Base-by-base conservation (phyloP, 768 basidiomycete species). In the Boletus rubropictus region DNA sequence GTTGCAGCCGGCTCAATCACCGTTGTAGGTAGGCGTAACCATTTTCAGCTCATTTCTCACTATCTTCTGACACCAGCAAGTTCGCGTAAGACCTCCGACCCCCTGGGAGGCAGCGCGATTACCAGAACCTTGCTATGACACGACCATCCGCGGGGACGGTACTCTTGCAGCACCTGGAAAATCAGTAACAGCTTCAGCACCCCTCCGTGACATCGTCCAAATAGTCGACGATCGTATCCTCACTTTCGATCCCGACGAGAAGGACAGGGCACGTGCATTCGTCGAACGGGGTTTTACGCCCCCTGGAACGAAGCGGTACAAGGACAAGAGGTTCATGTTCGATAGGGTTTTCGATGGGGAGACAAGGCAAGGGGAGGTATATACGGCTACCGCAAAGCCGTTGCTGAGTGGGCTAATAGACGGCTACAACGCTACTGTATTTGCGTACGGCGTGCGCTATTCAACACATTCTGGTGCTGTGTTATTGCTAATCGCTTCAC, bases 251-350 rank as follows among this genome's bases (percentile, higher is more conserved):
- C 93, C 94, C 29, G 86, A 90, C 50, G 92, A 96, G 69, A 84
- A 84, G 65, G 88, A 94, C 69, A 79, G 72, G 51, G 77, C 86
- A 22, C 76, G 77, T 32, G 80, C 89, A 1, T 92, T 94, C 64
- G 76, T 87, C 50, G 88, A 91, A 62, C 78, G 88, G 14, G 89
- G 90, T 7, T 90, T 90, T 58, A 58, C 89, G 56, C 87, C 87
- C 31, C 87, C 88, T 0, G 85, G 90, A 37, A 89, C 88, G 35
- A 93, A 92, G 64, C 80, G 94, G 52, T 94, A 95, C 74, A 97
- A 97, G 67, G 93, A 98, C 70, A 86, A 86, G 63, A 79, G 94
- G 53, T 99, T 96, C 70, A 91, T 95, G 77, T 99, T 98, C 66
- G 96, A 99, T 68, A 80, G 77, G 44, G 93, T 99, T 33, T 95